phyloP scores from a whole-genome alignment of 164 flowering plant species.

The Dillenia turbinata region DNA sequence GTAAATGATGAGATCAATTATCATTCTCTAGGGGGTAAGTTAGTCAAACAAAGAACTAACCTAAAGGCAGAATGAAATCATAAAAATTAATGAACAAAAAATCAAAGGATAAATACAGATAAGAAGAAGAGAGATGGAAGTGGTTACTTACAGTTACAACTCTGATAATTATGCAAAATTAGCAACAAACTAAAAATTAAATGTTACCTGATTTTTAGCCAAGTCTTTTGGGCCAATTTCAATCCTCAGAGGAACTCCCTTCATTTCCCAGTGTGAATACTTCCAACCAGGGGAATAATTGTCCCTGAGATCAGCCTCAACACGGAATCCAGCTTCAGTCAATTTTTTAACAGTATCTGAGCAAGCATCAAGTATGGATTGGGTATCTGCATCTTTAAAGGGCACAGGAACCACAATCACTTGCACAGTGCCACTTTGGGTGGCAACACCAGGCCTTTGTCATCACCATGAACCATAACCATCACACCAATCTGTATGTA shows the following conservation, averaged over 20 bases:
- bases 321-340: slow-evolving; percentile 66
- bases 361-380: slow-evolving; percentile 83
- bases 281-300: slow-evolving; percentile 99
- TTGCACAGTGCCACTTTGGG: slow-evolving; percentile 90
- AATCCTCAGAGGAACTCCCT: slow-evolving; percentile 92
- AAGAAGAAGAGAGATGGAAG: neutral
- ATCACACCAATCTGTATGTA: slow-evolving; percentile 77
- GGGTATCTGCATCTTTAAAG: slow-evolving; percentile 75
- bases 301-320: slow-evolving; percentile 69
- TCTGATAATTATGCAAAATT: neutral
- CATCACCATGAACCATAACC: slow-evolving; percentile 99
- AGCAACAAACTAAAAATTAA: neutral
- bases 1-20: slow-evolving; percentile 9
- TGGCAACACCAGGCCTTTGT: slow-evolving; percentile 91
- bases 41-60: neutral
- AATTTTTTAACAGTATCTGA: slow-evolving; percentile 52
- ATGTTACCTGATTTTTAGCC: slow-evolving; percentile 74
- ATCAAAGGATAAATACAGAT: neutral
- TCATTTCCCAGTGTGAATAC: slow-evolving; percentile 96
- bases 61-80: neutral
- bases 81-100: neutral
- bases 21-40: neutral
- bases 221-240: slow-evolving; percentile 96
- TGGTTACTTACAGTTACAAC: no score
- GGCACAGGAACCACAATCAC: slow-evolving; percentile 87